These are phyloP conservation scores for Candida nitratophila DNA, from an alignment of 805 yeast genomes.

Conservation along the genomic window DNA sequence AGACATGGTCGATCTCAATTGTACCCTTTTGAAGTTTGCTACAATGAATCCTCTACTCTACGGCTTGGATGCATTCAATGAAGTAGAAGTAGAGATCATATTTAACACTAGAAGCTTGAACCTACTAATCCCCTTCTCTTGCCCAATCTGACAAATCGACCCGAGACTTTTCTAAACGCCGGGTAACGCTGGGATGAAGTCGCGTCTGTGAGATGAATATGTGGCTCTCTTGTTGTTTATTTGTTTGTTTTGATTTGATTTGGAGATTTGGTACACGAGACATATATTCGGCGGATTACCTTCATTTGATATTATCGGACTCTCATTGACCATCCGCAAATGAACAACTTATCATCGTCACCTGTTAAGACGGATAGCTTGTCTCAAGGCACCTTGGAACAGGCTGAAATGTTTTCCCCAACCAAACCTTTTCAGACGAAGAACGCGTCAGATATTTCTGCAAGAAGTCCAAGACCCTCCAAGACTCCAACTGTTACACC, in stretches of 20 bases:
- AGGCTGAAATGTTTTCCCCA: constrained; percentile 1
- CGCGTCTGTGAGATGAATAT: too few relatives aligned
- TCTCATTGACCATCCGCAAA: neutral
- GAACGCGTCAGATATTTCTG: neutral
- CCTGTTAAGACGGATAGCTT: neutral
- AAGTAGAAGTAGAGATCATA: too few relatives aligned
- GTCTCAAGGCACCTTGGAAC: neutral
- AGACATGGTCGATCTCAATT: constrained; percentile 18
- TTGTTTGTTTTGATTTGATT: too few relatives aligned
- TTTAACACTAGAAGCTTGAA: too few relatives aligned
- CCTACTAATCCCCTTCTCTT: neutral
- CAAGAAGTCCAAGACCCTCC: neutral
- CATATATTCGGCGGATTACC: too few relatives aligned
- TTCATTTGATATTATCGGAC: neutral
- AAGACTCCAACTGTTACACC: neutral
- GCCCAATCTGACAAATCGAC: neutral
- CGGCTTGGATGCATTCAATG: too few relatives aligned
- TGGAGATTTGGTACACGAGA: too few relatives aligned
- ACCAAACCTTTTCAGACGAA: neutral
- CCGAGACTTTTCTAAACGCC: too few relatives aligned
- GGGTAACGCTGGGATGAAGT: too few relatives aligned
- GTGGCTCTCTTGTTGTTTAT: too few relatives aligned
- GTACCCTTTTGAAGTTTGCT: neutral
- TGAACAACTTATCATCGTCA: neutral
- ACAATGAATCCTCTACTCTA: too few relatives aligned